Conservation (phyloP, 2,329 filamentous ascomycete genomes). For the Fusarium staphyleae region DNA sequence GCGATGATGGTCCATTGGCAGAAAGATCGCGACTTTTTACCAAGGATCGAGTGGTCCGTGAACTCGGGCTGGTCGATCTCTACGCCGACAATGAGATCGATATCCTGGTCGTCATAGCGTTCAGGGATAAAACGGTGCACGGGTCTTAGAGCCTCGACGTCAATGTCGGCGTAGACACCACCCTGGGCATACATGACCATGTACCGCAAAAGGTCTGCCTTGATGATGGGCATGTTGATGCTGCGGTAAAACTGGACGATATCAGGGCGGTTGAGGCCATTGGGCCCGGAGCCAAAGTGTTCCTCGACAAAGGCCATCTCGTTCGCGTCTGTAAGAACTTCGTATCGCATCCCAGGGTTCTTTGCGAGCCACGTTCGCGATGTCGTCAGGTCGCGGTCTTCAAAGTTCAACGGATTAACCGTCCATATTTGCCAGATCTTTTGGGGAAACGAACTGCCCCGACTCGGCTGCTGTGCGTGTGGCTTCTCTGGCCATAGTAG, state of each 20-base stretch:
- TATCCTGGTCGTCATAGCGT: conserved; percentile 67
- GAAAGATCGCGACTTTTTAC: conserved; percentile 72
- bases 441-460: conserved; percentile 58
- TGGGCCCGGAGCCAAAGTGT: conserved; percentile 69
- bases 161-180: conserved; percentile 71
- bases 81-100: conserved; percentile 74
- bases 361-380: conserved; percentile 71
- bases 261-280: conserved; percentile 70
- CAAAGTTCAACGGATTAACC: conserved; percentile 70
- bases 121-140: conserved; percentile 53
- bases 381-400: conserved; percentile 65
- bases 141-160: conserved; percentile 47
- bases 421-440: conserved; percentile 86
- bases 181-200: conserved; percentile 77
- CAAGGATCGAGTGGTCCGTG: conserved; percentile 68
- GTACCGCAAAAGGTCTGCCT: conserved; percentile 73
- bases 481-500: conserved; percentile 24
- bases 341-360: conserved; percentile 72
- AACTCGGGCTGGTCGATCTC: conserved; percentile 76
- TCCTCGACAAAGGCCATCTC: conserved; percentile 72
- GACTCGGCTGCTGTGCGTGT: conserved; percentile 18
- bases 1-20: conserved; percentile 80
- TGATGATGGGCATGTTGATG: conserved; percentile 68
- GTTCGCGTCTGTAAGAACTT: conserved; percentile 74
- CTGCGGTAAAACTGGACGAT: conserved; percentile 68